A percentile compares a stretch with the other conserved stretches of the same genome.
phyloP scores from a whole-genome alignment of 169 alveolate genomes.

The Cryptosporidium baileyi region DNA sequence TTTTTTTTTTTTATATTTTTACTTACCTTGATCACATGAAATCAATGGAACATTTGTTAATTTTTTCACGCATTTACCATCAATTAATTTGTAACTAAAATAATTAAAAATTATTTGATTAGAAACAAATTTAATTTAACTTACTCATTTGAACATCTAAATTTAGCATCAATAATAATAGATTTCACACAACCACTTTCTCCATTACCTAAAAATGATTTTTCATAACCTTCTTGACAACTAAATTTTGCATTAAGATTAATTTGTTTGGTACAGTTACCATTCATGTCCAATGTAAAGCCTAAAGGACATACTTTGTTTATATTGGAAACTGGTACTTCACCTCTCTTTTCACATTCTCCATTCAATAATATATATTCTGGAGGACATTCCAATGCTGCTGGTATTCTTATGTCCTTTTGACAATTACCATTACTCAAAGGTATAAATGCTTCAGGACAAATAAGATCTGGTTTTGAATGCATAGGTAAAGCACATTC shows the following conservation, averaged over 20 bases:
- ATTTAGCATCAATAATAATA: constrained; percentile 13
- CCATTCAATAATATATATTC: constrained; percentile 20
- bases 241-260: constrained; percentile 20
- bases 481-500: constrained; percentile 67
- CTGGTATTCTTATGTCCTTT: constrained; percentile 58
- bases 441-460: constrained; percentile 61
- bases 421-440: constrained; percentile 58
- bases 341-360: constrained; percentile 54
- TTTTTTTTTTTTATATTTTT: neutral
- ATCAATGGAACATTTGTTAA: constrained; percentile 17
- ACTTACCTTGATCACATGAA: constrained; percentile 27
- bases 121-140: neutral
- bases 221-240: constrained; percentile 53
- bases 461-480: constrained; percentile 54
- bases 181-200: constrained; percentile 31
- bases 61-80: constrained; percentile 10
- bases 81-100: constrained; percentile 11
- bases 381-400: constrained; percentile 68
- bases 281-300: constrained; percentile 23
- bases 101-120: neutral
- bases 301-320: constrained; percentile 52
- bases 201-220: neutral
- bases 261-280: constrained; percentile 48
- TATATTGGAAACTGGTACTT: constrained; percentile 12
- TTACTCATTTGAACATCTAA: constrained; percentile 49